Evolutionary conservation across 768 basidiomycete species (phyloP), one percentile per base, ranked within the genome.

Genomic region (Pleurotus eryngii): DNA sequence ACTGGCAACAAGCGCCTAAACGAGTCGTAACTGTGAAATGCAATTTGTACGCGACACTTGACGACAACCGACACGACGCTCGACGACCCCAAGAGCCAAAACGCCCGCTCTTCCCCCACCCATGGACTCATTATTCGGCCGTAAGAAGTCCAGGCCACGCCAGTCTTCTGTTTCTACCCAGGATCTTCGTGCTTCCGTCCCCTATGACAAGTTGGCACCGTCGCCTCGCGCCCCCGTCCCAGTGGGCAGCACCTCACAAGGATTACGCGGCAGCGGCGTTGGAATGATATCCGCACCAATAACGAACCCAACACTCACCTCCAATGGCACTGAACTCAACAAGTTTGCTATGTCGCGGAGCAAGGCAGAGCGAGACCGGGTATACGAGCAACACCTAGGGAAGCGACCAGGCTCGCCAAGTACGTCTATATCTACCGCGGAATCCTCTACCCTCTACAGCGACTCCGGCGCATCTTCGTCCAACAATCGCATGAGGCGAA

Each of bases 291-390:
- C 89, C 27, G 91, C 90, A 4, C 90, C 90, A 6, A 86, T 88
- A 64, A 91, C 90, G 22, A 93, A 93, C 64, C 90, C 90, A 5
- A 83, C 85, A 11, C 82, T 92, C 56, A 90, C 89, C 1, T 59
- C 80, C 45, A 76, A 82, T 62, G 91, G 90, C 39, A 85, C 86
- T 8, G 88, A 90, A 60, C 73, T 90, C 65, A 91, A 86, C 70
- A 77, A 81, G 62, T 82, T 78, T 65, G 74, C 79, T 20, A 68
- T 82, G 64, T 76, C 79, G 48, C 79, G 78, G 57, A 70, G 70
- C 55, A 81, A 74, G 65, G 67, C 69, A 22, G 89, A 87, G 55
- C 72, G 84, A 58, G 86, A 87, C 46, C 76, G 75, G 54, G 67
- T 72, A 17, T 83, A 85, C 62, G 77, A 75, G 18, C 72, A 70